Evolutionary conservation across 2,329 filamentous ascomycete genomes (phyloP), one percentile per base, ranked within the genome.

Genomic region (Aspergillus pseudoterreus): DNA sequence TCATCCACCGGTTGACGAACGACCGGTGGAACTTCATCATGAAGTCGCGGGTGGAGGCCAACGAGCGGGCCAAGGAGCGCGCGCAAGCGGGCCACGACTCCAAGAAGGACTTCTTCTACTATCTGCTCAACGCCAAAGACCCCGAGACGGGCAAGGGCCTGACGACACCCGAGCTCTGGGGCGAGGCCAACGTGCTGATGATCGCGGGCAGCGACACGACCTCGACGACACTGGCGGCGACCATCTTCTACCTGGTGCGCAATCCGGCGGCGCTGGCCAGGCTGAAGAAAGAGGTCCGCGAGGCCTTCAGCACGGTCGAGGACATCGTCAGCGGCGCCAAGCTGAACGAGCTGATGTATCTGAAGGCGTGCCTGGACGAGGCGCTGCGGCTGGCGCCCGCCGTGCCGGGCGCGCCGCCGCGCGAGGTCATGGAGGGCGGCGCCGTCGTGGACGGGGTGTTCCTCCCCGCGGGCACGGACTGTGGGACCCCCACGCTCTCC

Each of bases 61-160:
- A 79, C 12, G 82, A 88, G 62, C 80, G 86, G 21, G 87, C 84
- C 45, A 82, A 83, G 49, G 70, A 73, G 50, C 66, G 69, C 19
- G 58, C 69, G 54, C 73, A 86, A 22, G 84, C 84, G 24, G 82
- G 83, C 57, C 82, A 81, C 57, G 84, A 80, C 44, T 84, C 83
- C 60, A 84, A 86, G 32, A 83, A 85, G 51, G 87, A 90, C 65
- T 89, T 90, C 74, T 89, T 90, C 73, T 85, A 88, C 70, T 84
- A 89, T 67, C 78, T 90, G 10, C 79, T 90, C 53, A 85, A 84
- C 63, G 86, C 86, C 6, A 81, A 81, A 36, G 86, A 90, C 58
- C 85, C 85, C 11, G 85, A 88, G 63, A 88, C 85, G 0, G 85
- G 85, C 47, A 77, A 81, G 51, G 83, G 83, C 1, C 85, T 88